Base-by-base conservation (phyloP, 176 grass and related monocot species). In the Pontederia crassipes region DNA sequence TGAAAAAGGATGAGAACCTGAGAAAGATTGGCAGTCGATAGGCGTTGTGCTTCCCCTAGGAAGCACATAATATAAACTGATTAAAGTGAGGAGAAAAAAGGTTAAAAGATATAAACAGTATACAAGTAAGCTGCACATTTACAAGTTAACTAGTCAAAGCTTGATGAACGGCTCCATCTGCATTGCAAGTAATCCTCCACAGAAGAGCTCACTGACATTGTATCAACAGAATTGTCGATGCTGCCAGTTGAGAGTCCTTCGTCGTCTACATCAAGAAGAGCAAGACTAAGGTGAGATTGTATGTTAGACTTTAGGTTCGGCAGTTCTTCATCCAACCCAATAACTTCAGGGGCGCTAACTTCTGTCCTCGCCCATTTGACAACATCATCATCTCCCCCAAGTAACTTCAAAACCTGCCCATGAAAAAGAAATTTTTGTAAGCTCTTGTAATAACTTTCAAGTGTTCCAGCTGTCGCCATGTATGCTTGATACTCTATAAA, bases 211-310 rank as follows among this genome's bases (percentile, higher is more conserved):
- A 50, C 35, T 14, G 80, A 57, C 17, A 62, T 18, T 45, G 60
- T 72, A 72, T 72, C 93, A 10, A 80, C 58, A 3, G 78, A 83
- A 49, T 64, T 82, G 45, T 86, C 90, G 0, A 80, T 95, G 74
- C 94, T 98, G 72, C 77, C 79, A 26, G 45, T 71, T 8, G 94
- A 98, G 50, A 89, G 65, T 15, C 82, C 62, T 32, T 93, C 88
- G 9, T 89, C 93, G 2, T 98, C 93, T 27, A 97, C 77, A 10
- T 86, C 93, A 0, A 97, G 87, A 52, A 98, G 57, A 0, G 94
- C 94, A 0, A 93, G 81, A 57, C 65, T 85, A 32, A 98, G 82
- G 55, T 98, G 83, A 1, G 85, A 86, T 66, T 70, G 88, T 73
- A 93, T 98, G 51, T 86, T 83, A 1, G 81, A 50, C 15, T 77